Conservation (phyloP, 805 yeast species). For the Ogataea ramenticola region DNA sequence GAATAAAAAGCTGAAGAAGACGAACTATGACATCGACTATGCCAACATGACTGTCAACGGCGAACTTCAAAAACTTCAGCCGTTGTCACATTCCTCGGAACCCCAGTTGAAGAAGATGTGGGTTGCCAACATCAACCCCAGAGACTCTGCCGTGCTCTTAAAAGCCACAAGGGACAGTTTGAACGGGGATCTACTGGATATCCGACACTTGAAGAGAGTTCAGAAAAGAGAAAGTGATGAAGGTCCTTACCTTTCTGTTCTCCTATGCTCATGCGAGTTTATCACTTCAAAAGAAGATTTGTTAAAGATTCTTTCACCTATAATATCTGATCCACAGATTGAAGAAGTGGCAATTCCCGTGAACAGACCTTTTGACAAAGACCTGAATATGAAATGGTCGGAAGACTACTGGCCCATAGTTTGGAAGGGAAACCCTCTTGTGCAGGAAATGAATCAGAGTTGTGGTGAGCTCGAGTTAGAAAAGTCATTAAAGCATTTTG, state of each 20-base stretch:
- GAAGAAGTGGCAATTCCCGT: conserved; percentile 40
- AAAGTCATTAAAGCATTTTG: conserved; percentile 29
- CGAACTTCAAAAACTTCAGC: conserved; percentile 32
- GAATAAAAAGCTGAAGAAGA: neutral
- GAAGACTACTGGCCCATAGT: conserved; percentile 72
- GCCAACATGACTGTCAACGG: conserved; percentile 32
- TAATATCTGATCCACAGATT: conserved; percentile 17
- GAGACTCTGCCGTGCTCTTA: conserved; percentile 20
- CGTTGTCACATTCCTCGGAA: conserved; percentile 14
- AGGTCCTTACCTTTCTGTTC: conserved; percentile 4
- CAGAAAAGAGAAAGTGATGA: conserved; percentile 8
- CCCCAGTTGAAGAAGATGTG: conserved; percentile 33
- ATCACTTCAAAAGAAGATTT: neutral
- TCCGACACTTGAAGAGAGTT: conserved; percentile 50
- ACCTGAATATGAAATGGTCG: conserved; percentile 62
- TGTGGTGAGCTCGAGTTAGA: conserved; percentile 34
- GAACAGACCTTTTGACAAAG: conserved; percentile 64
- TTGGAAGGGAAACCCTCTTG: conserved; percentile 90
- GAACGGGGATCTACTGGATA: conserved; percentile 18
- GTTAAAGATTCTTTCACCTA: neutral
- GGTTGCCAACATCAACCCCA: conserved; percentile 35
- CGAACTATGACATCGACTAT: conserved; percentile 30
- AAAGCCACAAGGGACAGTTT: conserved; percentile 17
- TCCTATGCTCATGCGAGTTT: conserved; percentile 5
- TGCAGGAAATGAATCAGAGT: conserved; percentile 53